These are phyloP conservation scores for Chaetoceros tenuissimus DNA, from an alignment of 108 stramenopile genomes.

Conservation along the genomic window DNA sequence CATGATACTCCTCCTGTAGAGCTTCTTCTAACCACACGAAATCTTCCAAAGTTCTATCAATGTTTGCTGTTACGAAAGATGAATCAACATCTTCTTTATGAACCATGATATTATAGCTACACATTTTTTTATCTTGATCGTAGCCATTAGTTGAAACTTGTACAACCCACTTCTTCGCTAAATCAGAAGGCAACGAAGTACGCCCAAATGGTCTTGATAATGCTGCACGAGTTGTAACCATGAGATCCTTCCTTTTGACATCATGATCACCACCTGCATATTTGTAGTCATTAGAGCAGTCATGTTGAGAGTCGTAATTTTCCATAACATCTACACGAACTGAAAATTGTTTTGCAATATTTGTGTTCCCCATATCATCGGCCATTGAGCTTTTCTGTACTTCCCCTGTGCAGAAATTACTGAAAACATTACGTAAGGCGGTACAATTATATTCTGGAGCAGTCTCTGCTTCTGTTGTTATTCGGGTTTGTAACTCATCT, in stretches of 20 bases:
- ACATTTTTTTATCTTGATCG: constrained; percentile 39
- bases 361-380: no score
- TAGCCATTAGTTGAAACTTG: constrained; percentile 40
- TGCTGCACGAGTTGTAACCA: background rate
- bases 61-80: constrained; percentile 36
- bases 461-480: no score
- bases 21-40: constrained; percentile 74
- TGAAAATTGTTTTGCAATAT: background rate
- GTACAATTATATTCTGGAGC: no score
- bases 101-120: constrained; percentile 9
- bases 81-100: constrained; percentile 3
- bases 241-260: background rate
- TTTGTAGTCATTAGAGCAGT: background rate
- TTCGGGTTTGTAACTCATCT: no score
- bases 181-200: constrained; percentile 4
- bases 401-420: no score
- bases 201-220: constrained; percentile 9
- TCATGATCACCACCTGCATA: background rate
- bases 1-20: constrained; percentile 59
- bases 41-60: constrained; percentile 53
- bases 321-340: background rate
- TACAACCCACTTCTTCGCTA: constrained; percentile 26
- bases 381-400: no score
- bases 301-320: background rate
- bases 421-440: no score